Evolutionary conservation across 2,329 filamentous ascomycete genomes (phyloP).

Genomic region (Furcasterigmium furcatum): DNA sequence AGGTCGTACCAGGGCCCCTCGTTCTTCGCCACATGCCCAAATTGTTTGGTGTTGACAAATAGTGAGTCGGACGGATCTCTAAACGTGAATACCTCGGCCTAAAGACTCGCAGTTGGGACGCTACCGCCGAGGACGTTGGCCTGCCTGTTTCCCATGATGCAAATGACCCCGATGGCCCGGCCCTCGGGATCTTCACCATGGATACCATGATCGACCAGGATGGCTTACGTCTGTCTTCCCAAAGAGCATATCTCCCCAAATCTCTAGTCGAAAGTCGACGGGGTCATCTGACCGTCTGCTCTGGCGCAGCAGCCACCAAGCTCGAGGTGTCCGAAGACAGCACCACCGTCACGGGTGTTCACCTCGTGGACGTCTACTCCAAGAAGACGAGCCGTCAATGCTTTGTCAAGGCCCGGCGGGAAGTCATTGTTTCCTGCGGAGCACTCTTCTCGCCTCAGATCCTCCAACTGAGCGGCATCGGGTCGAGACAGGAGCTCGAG

Average conservation of each 20-base stretch:
- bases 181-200: slow-evolving; percentile 22
- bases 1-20: slow-evolving; percentile 10
- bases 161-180: slow-evolving; percentile 21
- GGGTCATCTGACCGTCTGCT: slow-evolving; percentile 22
- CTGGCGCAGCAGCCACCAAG: slow-evolving; percentile 20
- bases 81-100: slow-evolving; percentile 1
- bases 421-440: slow-evolving; percentile 26
- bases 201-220: slow-evolving; percentile 20
- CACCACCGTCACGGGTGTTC: slow-evolving; percentile 18
- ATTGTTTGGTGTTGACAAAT: slow-evolving; percentile 10
- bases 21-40: slow-evolving; percentile 9
- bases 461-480: slow-evolving; percentile 27
- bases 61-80: slow-evolving; percentile 5
- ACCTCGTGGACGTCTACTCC: slow-evolving; percentile 10
- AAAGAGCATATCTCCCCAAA: slow-evolving; percentile 21
- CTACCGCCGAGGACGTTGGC: slow-evolving; percentile 19
- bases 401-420: slow-evolving; percentile 19
- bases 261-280: slow-evolving; percentile 13
- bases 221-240: slow-evolving; percentile 19
- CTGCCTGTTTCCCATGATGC: slow-evolving; percentile 17
- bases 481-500: slow-evolving; percentile 16
- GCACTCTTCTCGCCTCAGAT: slow-evolving; percentile 24
- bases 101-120: slow-evolving; percentile 18
- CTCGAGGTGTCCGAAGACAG: slow-evolving; percentile 17
- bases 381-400: slow-evolving; percentile 7